Percentiles rank a stretch among this genome's conserved stretches.
Conservation (phyloP, 1,139 yeast species). For the Groenewaldozyma sp. region DNA sequence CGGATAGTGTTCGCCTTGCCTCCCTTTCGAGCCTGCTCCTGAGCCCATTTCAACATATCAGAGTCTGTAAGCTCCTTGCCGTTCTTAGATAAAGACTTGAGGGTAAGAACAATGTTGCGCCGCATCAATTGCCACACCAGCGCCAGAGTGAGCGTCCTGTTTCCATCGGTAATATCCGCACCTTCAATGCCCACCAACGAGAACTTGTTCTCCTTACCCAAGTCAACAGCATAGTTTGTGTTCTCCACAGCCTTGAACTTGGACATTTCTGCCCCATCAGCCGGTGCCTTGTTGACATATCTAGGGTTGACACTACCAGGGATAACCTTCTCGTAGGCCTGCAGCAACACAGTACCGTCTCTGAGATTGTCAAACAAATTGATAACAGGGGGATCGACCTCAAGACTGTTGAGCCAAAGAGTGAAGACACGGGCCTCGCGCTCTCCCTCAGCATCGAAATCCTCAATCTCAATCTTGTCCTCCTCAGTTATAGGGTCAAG, state of each 20-base stretch:
- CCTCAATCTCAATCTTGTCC: slow-evolving; percentile 75
- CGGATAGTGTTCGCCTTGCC: slow-evolving; percentile 64
- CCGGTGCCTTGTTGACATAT: slow-evolving; percentile 75
- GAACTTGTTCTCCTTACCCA: slow-evolving; percentile 86
- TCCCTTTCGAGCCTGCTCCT: slow-evolving; percentile 71
- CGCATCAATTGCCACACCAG: slow-evolving; percentile 99
- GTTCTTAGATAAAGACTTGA: slow-evolving; percentile 59
- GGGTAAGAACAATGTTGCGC: slow-evolving; percentile 79
- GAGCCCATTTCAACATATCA: slow-evolving; percentile 93
- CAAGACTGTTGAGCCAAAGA: slow-evolving; percentile 91
- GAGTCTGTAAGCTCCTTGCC: slow-evolving; percentile 71
- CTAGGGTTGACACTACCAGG: slow-evolving; percentile 82
- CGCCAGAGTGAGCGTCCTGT: slow-evolving; percentile 82
- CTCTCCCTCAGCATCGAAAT: slow-evolving; percentile 98
- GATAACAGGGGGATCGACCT: slow-evolving; percentile 91
- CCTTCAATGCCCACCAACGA: slow-evolving; percentile 98
- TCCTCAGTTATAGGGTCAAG: slow-evolving; percentile 89
- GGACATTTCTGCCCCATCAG: slow-evolving; percentile 61
- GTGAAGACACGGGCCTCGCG: slow-evolving; percentile 99
- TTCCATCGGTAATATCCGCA: slow-evolving; percentile 92
- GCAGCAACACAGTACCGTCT: slow-evolving; percentile 81
- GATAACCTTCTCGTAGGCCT: slow-evolving; percentile 91
- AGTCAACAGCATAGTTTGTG: slow-evolving; percentile 90
- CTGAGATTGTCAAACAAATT: slow-evolving; percentile 88
- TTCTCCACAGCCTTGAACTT: slow-evolving; percentile 94